phyloP scores from a whole-genome alignment of 2,329 filamentous ascomycete genomes.

The Pseudopyricularia cyperi region DNA sequence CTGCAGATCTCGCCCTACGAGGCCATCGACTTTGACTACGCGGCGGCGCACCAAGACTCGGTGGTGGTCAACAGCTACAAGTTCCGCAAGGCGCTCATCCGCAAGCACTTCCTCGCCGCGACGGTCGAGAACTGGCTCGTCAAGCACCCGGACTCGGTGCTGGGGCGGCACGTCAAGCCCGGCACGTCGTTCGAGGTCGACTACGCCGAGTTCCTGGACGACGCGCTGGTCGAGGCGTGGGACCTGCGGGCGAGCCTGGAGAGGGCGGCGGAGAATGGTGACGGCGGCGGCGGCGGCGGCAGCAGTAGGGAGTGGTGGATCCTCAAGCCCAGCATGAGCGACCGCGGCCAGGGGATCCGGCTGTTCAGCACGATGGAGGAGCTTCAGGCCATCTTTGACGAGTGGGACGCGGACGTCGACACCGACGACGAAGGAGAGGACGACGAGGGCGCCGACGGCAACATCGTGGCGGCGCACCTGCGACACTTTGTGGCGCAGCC shows the following conservation, averaged over 20 bases:
- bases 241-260: constrained; percentile 71
- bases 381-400: constrained; percentile 78
- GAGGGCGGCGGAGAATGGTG: constrained; percentile 40
- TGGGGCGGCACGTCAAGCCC: constrained; percentile 60
- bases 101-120: constrained; percentile 83
- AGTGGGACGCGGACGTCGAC: constrained; percentile 63
- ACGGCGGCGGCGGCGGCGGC: background rate
- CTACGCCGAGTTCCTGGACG: constrained; percentile 92
- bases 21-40: constrained; percentile 68
- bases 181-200: constrained; percentile 86
- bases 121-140: constrained; percentile 76
- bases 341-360: constrained; percentile 83
- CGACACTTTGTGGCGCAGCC: constrained; percentile 93
- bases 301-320: constrained; percentile 77
- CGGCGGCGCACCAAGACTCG: constrained; percentile 45
- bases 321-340: constrained; percentile 93
- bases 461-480: constrained; percentile 75
- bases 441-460: constrained; percentile 15
- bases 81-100: constrained; percentile 89
- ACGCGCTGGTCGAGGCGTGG: constrained; percentile 80
- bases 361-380: constrained; percentile 78
- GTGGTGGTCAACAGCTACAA: constrained; percentile 79
- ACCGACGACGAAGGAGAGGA: constrained; percentile 52
- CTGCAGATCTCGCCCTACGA: constrained; percentile 85
- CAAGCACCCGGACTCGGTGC: constrained; percentile 62